Conservation (phyloP, 192 early-diverging fungal species). For the Podila epigama region DNA sequence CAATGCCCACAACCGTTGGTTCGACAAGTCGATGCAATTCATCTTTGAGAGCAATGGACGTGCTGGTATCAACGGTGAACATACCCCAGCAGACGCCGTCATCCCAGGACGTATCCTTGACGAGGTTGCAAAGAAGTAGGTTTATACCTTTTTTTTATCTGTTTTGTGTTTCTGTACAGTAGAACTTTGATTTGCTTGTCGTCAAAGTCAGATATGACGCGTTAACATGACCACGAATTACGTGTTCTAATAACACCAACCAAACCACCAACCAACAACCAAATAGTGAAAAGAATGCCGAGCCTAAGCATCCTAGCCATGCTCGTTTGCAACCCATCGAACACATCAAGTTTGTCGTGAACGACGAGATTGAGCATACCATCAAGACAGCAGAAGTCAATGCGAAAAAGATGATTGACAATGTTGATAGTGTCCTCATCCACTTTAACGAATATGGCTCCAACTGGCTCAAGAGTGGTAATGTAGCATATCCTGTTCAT, state of each 20-base stretch:
- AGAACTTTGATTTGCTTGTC: slow-evolving; percentile 1
- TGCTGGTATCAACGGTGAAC: slow-evolving; percentile 94
- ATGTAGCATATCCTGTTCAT: background rate
- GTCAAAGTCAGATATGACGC: background rate
- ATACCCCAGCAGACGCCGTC: slow-evolving; percentile 92
- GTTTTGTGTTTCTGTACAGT: no score
- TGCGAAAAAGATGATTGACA: slow-evolving; percentile 68
- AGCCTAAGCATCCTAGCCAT: slow-evolving; percentile 43
- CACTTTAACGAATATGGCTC: slow-evolving; percentile 80
- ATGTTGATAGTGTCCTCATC: slow-evolving; percentile 76
- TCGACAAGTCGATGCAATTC: slow-evolving; percentile 94
- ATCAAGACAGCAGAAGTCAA: slow-evolving; percentile 72
- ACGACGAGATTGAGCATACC: slow-evolving; percentile 55
- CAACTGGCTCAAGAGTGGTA: slow-evolving; percentile 82
- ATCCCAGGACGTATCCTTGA: slow-evolving; percentile 85
- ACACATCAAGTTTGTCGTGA: slow-evolving; percentile 77
- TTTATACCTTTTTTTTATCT: no score
- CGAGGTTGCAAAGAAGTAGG: slow-evolving; percentile 70
- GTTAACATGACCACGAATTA: no score
- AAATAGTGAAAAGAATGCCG: slow-evolving; percentile 61
- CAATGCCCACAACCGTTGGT: slow-evolving; percentile 91
- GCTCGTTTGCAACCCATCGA: slow-evolving; percentile 57
- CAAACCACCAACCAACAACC: no score
- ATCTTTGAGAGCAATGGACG: slow-evolving; percentile 86
- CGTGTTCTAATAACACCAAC: no score